Conservation (phyloP, 768 basidiomycete species). For the Crepidotus variabilis region DNA sequence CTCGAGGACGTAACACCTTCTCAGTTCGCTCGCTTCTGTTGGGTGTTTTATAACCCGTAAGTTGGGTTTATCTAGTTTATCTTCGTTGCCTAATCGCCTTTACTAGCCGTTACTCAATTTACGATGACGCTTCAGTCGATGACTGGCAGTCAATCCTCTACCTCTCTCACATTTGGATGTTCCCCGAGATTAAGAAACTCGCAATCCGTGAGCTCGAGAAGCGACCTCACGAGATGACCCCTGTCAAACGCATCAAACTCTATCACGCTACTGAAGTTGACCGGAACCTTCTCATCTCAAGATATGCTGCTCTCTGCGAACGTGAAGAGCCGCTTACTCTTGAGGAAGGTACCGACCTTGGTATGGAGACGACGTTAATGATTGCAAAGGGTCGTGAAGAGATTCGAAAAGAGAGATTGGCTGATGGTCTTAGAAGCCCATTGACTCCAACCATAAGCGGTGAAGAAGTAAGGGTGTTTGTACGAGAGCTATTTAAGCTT, state of each 20-base stretch:
- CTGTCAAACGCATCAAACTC: conserved; percentile 50
- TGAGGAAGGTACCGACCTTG: conserved; percentile 54
- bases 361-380: conserved; percentile 49
- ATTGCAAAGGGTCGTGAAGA: conserved; percentile 54
- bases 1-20: conserved; percentile 29
- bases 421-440: conserved; percentile 31
- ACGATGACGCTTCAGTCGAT: conserved; percentile 37
- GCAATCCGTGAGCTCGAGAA: conserved; percentile 55
- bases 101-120: conserved; percentile 50
- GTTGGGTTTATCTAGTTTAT: conserved; percentile 6
- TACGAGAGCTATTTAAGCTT: conserved; percentile 30
- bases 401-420: conserved; percentile 28
- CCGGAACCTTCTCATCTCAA: conserved; percentile 40
- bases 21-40: conserved; percentile 45
- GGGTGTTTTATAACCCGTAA: conserved; percentile 57
- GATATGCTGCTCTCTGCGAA: conserved; percentile 49
- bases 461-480: conserved; percentile 28
- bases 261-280: conserved; percentile 55
- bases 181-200: conserved; percentile 45
- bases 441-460: conserved; percentile 27
- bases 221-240: conserved; percentile 26
- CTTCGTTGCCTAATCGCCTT: neutral
- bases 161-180: conserved; percentile 54
- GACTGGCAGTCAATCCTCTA: conserved; percentile 55
- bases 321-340: conserved; percentile 47